Evolutionary conservation across 2,329 filamentous ascomycete species (phyloP).

Genomic region (Aspergillus novoparasiticus): DNA sequence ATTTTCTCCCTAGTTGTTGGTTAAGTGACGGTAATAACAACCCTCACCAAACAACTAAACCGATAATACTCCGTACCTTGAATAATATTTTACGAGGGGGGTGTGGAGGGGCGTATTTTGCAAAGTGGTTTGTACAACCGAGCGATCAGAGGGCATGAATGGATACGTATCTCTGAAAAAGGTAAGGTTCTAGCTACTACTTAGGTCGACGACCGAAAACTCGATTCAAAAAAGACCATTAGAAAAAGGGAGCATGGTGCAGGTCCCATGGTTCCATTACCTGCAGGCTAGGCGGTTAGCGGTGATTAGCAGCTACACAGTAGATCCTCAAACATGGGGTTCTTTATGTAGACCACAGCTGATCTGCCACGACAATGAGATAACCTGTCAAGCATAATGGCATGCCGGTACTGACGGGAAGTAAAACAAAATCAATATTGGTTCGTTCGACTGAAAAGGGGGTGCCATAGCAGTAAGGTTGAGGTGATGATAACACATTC

Average conservation of each 20-base stretch:
- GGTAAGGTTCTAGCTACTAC: constrained; percentile 14
- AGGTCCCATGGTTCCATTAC: constrained; percentile 19
- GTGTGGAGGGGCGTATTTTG: constrained; percentile 12
- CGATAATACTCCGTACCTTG: neutral
- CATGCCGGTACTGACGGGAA: neutral
- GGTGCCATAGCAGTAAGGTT: neutral
- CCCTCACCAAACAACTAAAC: neutral
- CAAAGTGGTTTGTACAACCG: constrained; percentile 13
- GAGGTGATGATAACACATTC: constrained; percentile 16
- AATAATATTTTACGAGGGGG: constrained; percentile 10
- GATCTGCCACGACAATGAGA: neutral
- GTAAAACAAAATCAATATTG: neutral
- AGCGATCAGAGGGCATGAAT: constrained; percentile 7
- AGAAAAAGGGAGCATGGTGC: constrained; percentile 17
- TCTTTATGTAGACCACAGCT: constrained; percentile 14
- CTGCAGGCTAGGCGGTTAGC: constrained; percentile 15
- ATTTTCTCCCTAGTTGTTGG: neutral
- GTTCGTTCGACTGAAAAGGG: neutral
- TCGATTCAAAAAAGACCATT: constrained; percentile 15
- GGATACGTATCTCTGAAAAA: constrained; percentile 13
- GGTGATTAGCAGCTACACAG: constrained; percentile 22
- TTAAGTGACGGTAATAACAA: neutral
- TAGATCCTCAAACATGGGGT: constrained; percentile 16
- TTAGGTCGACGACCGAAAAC: constrained; percentile 17
- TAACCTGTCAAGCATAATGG: neutral